These are phyloP conservation scores for Malassezia sympodialis DNA, from an alignment of 1,284 basidiomycete species.

Conservation along the genomic window DNA sequence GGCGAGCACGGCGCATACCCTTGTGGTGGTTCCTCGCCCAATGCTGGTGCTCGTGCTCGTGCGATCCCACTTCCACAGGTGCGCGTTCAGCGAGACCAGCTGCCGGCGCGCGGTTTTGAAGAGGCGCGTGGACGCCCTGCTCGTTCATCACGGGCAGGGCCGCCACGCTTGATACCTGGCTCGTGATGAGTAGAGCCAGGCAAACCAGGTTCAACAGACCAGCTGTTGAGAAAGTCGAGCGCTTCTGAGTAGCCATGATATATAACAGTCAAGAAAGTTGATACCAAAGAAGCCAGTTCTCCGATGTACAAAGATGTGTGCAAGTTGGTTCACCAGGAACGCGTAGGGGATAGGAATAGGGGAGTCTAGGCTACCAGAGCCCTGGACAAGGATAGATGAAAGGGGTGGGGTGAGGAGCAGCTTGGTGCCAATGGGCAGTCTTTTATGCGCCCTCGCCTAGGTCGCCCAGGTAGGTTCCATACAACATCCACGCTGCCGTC, in stretches of 20 bases:
- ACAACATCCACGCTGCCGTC: neutral
- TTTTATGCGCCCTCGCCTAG: neutral
- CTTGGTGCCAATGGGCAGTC: neutral
- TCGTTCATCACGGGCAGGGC: neutral
- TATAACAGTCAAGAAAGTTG: neutral
- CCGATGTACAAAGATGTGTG: neutral
- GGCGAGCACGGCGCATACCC: constrained; percentile 9
- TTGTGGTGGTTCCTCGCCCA: neutral
- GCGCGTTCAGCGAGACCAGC: neutral
- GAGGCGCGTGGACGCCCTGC: neutral
- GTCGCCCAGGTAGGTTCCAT: neutral
- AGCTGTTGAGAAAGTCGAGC: constrained; percentile 8
- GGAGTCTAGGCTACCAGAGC: constrained; percentile 15
- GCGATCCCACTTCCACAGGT: neutral
- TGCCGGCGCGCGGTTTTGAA: neutral
- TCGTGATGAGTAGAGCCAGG: constrained; percentile 12
- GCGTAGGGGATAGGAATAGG: neutral
- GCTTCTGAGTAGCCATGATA: constrained; percentile 5
- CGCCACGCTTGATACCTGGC: constrained; percentile 2
- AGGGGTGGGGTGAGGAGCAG: neutral
- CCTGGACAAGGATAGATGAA: neutral
- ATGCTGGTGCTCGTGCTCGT: neutral
- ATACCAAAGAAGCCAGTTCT: constrained; percentile 18
- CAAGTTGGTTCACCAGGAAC: constrained; percentile 15
- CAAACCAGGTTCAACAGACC: constrained; percentile 11